These are phyloP conservation scores for Elsinoe perseae DNA, from an alignment of 2,329 filamentous ascomycete genomes.

Conservation along the genomic window DNA sequence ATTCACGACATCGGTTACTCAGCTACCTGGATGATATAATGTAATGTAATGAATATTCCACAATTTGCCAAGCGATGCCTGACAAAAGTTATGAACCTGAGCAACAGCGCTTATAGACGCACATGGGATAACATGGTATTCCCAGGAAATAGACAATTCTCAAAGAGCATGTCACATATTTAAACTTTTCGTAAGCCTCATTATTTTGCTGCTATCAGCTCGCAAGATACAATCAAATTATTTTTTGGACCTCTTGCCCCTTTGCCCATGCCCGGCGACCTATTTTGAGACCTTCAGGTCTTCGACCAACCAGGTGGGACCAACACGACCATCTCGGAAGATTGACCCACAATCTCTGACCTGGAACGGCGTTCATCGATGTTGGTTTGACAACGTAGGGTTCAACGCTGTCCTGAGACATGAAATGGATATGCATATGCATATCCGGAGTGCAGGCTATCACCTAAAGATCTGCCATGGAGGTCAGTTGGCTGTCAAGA, in stretches of 20 bases:
- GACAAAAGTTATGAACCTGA: too few species aligned
- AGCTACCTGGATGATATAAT: too few species aligned
- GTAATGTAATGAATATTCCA: too few species aligned
- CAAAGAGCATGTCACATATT: too few species aligned
- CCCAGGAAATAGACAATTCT: too few species aligned
- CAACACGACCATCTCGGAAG: conserved; percentile 4
- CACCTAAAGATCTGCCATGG: background rate
- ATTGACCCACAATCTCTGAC: background rate
- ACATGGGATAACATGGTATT: too few species aligned
- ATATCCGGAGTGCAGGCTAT: background rate
- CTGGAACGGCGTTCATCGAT: background rate
- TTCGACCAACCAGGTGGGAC: background rate
- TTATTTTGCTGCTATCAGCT: background rate
- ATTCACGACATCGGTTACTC: too few species aligned
- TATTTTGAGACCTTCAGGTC: background rate
- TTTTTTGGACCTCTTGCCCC: background rate
- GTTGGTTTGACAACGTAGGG: background rate
- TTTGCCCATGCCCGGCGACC: background rate
- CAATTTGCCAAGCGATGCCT: too few species aligned
- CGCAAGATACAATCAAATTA: background rate
- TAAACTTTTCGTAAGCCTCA: too few species aligned
- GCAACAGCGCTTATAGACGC: too few species aligned
- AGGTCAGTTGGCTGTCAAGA: background rate
- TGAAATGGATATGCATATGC: background rate
- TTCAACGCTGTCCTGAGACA: background rate